Percentiles rank a stretch among this genome's conserved stretches.
Evolutionary conservation across 2,329 filamentous ascomycete species (phyloP).

Genomic region (Meredithiella fracta): DNA sequence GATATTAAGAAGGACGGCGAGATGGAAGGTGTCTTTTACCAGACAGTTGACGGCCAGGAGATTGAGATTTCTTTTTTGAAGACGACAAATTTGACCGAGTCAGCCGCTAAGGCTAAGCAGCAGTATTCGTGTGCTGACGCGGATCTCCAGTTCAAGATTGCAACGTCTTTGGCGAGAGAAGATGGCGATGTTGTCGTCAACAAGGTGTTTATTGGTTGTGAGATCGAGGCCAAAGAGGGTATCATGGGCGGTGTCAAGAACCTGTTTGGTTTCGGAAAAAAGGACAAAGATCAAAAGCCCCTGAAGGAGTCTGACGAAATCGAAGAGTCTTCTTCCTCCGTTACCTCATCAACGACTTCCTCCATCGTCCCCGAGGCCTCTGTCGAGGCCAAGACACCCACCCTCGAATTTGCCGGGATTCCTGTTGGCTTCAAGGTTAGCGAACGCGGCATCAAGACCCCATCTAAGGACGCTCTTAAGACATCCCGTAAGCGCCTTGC

Average conservation of each 20-base stretch:
- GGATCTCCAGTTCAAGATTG: conserved; percentile 67
- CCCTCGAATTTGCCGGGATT: conserved; percentile 41
- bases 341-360: conserved; percentile 20
- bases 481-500: conserved; percentile 53
- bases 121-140: conserved; percentile 60
- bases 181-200: conserved; percentile 67
- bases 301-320: conserved; percentile 43
- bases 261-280: conserved; percentile 84
- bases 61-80: conserved; percentile 48
- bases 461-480: conserved; percentile 33
- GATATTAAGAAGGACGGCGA: conserved; percentile 55
- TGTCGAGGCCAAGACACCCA: conserved; percentile 36
- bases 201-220: conserved; percentile 68
- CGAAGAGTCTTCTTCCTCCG: conserved; percentile 20
- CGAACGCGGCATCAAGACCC: conserved; percentile 32
- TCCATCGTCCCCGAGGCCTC: conserved; percentile 33
- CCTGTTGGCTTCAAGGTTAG: conserved; percentile 33
- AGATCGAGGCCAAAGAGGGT: conserved; percentile 57
- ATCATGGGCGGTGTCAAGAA: conserved; percentile 92
- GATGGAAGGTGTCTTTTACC: conserved; percentile 64
- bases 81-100: conserved; percentile 74
- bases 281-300: conserved; percentile 70
- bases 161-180: conserved; percentile 51
- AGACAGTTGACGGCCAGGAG: conserved; percentile 46
- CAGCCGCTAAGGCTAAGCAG: conserved; percentile 60